A percentile compares a stretch with the other conserved stretches of the same genome.
Evolutionary conservation across 2,329 filamentous ascomycete genomes (phyloP).

Genomic region (Mycogone perniciosa): DNA sequence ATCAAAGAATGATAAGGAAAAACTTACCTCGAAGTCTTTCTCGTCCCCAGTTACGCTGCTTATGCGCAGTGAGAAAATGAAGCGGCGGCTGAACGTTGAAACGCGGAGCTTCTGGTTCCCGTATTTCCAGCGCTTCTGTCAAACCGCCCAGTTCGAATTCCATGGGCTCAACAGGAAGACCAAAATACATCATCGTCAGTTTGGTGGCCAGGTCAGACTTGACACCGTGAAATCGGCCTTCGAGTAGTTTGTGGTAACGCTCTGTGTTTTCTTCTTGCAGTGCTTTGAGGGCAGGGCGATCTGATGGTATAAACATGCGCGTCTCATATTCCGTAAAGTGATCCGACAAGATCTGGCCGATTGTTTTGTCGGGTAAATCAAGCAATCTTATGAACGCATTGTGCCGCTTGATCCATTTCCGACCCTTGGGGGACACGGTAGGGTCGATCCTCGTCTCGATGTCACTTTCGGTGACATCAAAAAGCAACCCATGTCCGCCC

Average conservation of each 20-base stretch:
- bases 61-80: slow-evolving; percentile 28
- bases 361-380: slow-evolving; percentile 14
- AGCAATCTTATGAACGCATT: slow-evolving; percentile 25
- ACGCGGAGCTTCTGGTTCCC: slow-evolving; percentile 12
- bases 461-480: neutral
- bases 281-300: slow-evolving; percentile 21
- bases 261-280: slow-evolving; percentile 27
- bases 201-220: slow-evolving; percentile 31
- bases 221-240: slow-evolving; percentile 24
- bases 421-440: slow-evolving; percentile 19
- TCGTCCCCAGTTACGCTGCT: slow-evolving; percentile 25
- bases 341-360: slow-evolving; percentile 27
- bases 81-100: slow-evolving; percentile 22
- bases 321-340: slow-evolving; percentile 31
- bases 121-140: slow-evolving; percentile 14
- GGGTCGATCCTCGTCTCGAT: slow-evolving; percentile 16
- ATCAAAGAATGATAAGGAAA: too few relatives aligned
- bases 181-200: slow-evolving; percentile 42
- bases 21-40: slow-evolving; percentile 19
- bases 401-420: slow-evolving; percentile 22
- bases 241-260: slow-evolving; percentile 26
- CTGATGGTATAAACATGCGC: slow-evolving; percentile 24
- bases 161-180: slow-evolving; percentile 37
- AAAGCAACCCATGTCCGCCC: neutral
- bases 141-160: slow-evolving; percentile 20